Evolutionary conservation across 2,329 filamentous ascomycete genomes (phyloP).

Genomic region (Aureobasidium namibiae): DNA sequence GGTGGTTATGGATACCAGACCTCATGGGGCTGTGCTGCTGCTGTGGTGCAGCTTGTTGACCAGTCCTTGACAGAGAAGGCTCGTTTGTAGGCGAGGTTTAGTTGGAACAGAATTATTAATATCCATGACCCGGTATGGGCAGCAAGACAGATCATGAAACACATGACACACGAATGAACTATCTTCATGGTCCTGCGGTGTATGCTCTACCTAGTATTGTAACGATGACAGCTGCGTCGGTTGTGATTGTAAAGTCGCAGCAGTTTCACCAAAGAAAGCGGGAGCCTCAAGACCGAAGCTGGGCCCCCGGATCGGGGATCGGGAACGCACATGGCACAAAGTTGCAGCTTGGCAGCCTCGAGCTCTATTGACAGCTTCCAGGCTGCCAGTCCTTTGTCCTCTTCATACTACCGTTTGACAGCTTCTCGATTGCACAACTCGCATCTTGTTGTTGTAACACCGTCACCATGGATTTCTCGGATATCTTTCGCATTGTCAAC

Average conservation of each 20-base stretch:
- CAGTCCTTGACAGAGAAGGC: constrained; percentile 22
- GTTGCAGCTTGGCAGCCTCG: constrained; percentile 1
- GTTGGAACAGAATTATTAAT: not conserved
- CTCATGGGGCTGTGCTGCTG: constrained; percentile 35
- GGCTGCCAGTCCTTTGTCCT: not conserved
- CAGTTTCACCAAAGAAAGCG: not conserved
- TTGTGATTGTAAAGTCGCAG: not conserved
- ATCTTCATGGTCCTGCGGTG: not conserved
- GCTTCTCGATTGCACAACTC: not conserved
- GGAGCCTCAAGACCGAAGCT: not conserved
- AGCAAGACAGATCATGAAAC: not conserved
- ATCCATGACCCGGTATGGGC: too few relatives aligned
- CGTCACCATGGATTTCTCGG: constrained; percentile 75
- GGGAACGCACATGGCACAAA: too few relatives aligned
- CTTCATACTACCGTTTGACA: not conserved
- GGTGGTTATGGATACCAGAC: constrained; percentile 62
- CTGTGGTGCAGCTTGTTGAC: constrained; percentile 33
- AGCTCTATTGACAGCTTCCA: constrained; percentile 5
- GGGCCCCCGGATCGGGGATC: not conserved
- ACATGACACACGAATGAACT: not conserved
- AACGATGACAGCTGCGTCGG: not conserved
- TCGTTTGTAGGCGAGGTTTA: constrained; percentile 21
- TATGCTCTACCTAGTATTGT: not conserved
- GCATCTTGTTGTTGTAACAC: not conserved
- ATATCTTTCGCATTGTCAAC: constrained; percentile 92